phyloP scores from a whole-genome alignment of 257 asterid species.

The Mitragyna speciosa region DNA sequence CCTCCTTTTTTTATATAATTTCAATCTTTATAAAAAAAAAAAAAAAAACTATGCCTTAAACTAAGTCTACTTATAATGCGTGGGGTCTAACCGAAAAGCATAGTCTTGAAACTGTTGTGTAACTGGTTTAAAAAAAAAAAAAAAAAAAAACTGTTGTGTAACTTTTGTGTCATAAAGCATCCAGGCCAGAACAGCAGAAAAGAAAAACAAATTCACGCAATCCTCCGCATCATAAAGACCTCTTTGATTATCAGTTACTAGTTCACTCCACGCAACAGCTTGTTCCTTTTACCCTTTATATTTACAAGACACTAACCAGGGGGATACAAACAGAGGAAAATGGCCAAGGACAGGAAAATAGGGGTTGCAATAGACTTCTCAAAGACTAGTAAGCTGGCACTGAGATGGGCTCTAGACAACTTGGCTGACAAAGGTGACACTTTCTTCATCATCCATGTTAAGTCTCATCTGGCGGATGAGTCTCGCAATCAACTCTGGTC shows the following conservation, averaged over 20 bases:
- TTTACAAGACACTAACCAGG: background rate
- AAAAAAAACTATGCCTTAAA: too few relatives aligned
- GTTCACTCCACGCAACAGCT: slow-evolving; percentile 18
- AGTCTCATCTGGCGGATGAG: slow-evolving; percentile 36
- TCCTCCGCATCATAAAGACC: too few relatives aligned
- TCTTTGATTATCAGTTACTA: background rate
- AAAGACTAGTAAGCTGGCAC: slow-evolving; percentile 74
- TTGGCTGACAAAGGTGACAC: slow-evolving; percentile 77
- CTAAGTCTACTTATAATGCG: too few relatives aligned
- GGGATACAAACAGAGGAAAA: slow-evolving; percentile 9
- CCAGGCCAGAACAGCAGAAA: background rate
- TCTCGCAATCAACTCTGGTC: slow-evolving; percentile 53
- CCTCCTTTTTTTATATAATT: too few relatives aligned
- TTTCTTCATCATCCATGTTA: slow-evolving; percentile 57
- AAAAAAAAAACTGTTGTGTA: background rate
- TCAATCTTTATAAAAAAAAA: too few relatives aligned
- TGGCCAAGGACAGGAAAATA: slow-evolving; percentile 73
- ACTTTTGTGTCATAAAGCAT: background rate
- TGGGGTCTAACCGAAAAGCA: background rate
- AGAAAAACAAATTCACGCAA: background rate
- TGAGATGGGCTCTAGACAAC: slow-evolving; percentile 80
- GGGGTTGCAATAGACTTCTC: slow-evolving; percentile 94
- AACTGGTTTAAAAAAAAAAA: too few relatives aligned
- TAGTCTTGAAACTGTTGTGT: background rate
- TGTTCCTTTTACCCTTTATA: slow-evolving; percentile 13